Evolutionary conservation across 1,284 basidiomycete genomes (phyloP).

Genomic region (Volvariella volvacea): DNA sequence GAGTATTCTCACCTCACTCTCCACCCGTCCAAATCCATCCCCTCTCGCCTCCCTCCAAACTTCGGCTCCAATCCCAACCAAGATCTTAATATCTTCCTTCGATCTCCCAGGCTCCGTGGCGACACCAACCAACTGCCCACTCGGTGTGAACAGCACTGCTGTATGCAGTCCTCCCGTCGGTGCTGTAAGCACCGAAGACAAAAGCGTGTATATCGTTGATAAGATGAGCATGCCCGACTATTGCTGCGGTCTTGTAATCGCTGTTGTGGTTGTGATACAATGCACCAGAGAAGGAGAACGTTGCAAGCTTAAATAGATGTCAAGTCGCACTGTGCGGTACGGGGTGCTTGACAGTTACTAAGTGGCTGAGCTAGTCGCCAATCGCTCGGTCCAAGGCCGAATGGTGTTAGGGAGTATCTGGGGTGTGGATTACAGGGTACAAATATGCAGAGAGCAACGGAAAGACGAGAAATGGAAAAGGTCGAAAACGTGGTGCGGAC

Average conservation of each 20-base stretch:
- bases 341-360: too few relatives aligned
- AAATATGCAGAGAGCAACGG: too few relatives aligned
- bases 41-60: conserved; percentile 68
- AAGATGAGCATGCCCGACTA: conserved; percentile 48
- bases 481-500: too few relatives aligned
- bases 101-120: conserved; percentile 41
- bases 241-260: neutral
- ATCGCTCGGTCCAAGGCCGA: too few relatives aligned
- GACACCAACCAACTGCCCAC: conserved; percentile 56
- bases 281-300: too few relatives aligned
- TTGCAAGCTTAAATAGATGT: too few relatives aligned
- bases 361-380: too few relatives aligned
- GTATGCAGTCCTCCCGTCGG: conserved; percentile 44
- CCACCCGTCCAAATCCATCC: conserved; percentile 58
- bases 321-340: too few relatives aligned
- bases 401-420: too few relatives aligned
- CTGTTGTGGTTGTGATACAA: too few relatives aligned
- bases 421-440: too few relatives aligned
- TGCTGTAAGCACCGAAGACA: conserved; percentile 46
- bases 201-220: conserved; percentile 51
- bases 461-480: too few relatives aligned
- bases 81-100: conserved; percentile 67
- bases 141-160: conserved; percentile 52
- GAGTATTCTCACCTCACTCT: conserved; percentile 62
- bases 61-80: conserved; percentile 64